phyloP scores from a whole-genome alignment of 495 filamentous ascomycete species.

The Aspergillus carlsbadensis region DNA sequence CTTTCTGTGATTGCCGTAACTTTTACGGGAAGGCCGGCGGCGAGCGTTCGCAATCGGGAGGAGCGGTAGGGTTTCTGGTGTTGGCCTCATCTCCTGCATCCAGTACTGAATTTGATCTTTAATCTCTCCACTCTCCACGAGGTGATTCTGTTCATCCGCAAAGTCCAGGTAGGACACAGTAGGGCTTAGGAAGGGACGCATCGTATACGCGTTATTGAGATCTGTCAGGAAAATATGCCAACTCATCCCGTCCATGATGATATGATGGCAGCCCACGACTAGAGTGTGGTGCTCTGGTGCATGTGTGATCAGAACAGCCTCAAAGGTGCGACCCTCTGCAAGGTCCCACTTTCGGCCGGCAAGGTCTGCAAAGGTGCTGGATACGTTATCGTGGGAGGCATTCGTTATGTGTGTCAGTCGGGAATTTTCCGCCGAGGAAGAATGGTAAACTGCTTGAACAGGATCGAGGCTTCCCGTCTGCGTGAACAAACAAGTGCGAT shows the following conservation, averaged over 20 bases:
- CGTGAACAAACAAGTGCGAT: slow-evolving; percentile 5
- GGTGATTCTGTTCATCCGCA: neutral
- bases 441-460: neutral
- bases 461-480: neutral
- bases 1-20: too few relatives aligned
- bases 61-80: neutral
- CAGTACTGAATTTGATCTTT: neutral
- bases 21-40: too few relatives aligned
- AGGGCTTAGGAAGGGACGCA: neutral
- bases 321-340: neutral
- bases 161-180: slow-evolving; percentile 1
- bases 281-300: slow-evolving; percentile 1
- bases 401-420: neutral
- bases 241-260: slow-evolving; percentile 10
- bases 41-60: slow-evolving; percentile 2
- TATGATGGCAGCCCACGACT: slow-evolving; percentile 7
- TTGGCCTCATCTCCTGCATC: neutral
- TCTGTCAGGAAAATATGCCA: neutral
- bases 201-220: neutral
- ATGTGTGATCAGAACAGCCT: too few relatives aligned
- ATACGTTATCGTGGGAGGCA: neutral
- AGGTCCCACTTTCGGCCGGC: neutral
- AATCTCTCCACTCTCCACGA: neutral
- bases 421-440: neutral
- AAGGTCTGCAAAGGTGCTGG: neutral